Evolutionary conservation across 129 eudicot genomes (phyloP).

Genomic region (Artemisia annua): DNA sequence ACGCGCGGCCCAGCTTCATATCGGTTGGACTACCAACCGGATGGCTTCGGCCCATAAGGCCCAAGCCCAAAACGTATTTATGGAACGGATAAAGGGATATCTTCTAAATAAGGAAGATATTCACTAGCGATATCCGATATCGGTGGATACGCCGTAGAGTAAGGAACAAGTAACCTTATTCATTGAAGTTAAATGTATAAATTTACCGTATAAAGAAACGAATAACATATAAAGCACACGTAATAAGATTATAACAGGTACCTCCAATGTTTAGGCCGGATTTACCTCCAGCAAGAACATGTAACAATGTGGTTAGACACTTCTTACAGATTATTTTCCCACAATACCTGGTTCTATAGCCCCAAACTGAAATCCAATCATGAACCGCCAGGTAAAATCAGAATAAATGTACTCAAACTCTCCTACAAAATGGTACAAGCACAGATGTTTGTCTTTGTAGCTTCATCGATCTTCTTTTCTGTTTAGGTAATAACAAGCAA

Average conservation of each 20-base stretch:
- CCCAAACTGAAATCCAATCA: constrained; percentile 34
- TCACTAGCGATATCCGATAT: no score
- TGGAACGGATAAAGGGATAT: no score
- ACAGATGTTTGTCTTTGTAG: constrained; percentile 54
- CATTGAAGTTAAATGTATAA: constrained; percentile 31
- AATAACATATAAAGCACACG: constrained; percentile 27
- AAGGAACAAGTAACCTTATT: no score
- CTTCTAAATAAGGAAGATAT: no score
- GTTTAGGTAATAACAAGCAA: constrained; percentile 23
- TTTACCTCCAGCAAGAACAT: constrained; percentile 26
- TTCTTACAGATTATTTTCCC: constrained; percentile 44
- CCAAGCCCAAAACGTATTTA: no score
- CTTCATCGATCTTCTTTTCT: constrained; percentile 85
- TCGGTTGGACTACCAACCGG: no score
- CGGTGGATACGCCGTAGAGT: no score
- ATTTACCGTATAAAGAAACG: constrained; percentile 26
- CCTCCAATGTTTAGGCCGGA: constrained; percentile 13
- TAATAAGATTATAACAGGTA: constrained; percentile 17
- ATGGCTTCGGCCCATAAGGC: no score
- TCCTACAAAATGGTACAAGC: constrained; percentile 65
- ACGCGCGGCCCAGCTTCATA: no score
- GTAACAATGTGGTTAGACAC: constrained; percentile 26
- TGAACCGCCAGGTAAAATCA: constrained; percentile 35
- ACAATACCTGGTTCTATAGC: constrained; percentile 26
- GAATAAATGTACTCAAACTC: constrained; percentile 28